Evolutionary conservation across 371 early-diverging fungal genomes (phyloP).

Genomic region (Synchytrium microbalum): DNA sequence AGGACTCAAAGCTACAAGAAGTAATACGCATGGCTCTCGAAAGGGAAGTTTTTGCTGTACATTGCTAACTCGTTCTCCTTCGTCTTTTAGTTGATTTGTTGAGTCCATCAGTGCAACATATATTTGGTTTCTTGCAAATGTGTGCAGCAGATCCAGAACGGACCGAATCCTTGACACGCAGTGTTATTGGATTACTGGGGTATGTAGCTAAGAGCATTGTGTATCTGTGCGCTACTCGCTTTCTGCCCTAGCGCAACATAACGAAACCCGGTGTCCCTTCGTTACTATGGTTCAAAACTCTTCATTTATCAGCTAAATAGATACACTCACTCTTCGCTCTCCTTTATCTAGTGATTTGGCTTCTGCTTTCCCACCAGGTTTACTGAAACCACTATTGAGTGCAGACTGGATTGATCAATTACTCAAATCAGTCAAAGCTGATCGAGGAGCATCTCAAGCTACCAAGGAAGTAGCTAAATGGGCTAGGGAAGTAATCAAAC

Average conservation of each 20-base stretch:
- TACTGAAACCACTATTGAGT: conserved; percentile 52
- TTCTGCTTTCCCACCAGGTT: conserved; percentile 62
- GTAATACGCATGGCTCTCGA: conserved; percentile 20
- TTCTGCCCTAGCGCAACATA: too few species aligned
- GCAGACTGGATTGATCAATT: conserved; percentile 35
- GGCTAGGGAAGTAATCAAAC: conserved; percentile 32
- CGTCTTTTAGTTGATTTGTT: conserved; percentile 4
- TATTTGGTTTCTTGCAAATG: conserved; percentile 68
- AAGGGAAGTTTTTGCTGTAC: background rate
- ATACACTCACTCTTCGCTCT: background rate
- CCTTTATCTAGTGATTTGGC: conserved; percentile 48
- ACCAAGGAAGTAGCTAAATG: conserved; percentile 77
- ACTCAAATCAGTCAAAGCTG: conserved; percentile 60
- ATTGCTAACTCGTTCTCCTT: background rate
- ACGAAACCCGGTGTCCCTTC: too few species aligned
- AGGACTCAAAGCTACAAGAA: conserved; percentile 66
- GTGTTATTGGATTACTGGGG: conserved; percentile 67
- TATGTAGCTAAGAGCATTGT: too few species aligned
- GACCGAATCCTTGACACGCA: conserved; percentile 55
- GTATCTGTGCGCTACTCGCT: too few species aligned
- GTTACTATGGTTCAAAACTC: background rate
- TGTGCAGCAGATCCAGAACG: conserved; percentile 54
- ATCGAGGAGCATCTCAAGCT: conserved; percentile 48
- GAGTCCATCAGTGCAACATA: conserved; percentile 46
- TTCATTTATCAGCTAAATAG: too few species aligned